Evolutionary conservation across 495 filamentous ascomycete genomes (phyloP).

Genomic region (Parachaetomium inaequale): DNA sequence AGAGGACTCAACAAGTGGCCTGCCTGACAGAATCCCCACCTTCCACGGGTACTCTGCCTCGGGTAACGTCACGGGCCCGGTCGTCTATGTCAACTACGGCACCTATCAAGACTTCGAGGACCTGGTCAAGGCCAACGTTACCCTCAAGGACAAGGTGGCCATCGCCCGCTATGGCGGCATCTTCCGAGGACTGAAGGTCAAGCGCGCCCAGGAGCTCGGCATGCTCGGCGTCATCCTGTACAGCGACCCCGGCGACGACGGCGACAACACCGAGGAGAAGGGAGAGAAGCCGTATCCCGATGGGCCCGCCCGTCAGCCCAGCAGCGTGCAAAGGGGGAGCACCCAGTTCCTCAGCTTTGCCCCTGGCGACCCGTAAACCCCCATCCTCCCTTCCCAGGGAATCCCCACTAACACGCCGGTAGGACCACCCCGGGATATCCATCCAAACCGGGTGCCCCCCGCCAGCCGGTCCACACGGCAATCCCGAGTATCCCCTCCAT

Average conservation of each 20-base stretch:
- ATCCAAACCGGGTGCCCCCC: slow-evolving; percentile 83
- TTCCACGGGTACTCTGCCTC: slow-evolving; percentile 94
- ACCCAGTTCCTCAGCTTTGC: slow-evolving; percentile 71
- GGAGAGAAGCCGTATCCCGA: slow-evolving; percentile 78
- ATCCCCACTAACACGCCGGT: slow-evolving; percentile 8
- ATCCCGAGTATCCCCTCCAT: slow-evolving; percentile 88
- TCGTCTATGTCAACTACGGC: slow-evolving; percentile 86
- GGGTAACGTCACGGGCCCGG: slow-evolving; percentile 79
- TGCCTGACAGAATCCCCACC: slow-evolving; percentile 74
- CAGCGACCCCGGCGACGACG: slow-evolving; percentile 87
- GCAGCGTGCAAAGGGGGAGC: slow-evolving; percentile 89
- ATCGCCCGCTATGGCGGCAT: slow-evolving; percentile 81
- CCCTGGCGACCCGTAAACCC: slow-evolving; percentile 58
- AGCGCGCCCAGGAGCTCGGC: slow-evolving; percentile 85
- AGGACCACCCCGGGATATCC: slow-evolving; percentile 89
- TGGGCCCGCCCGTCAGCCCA: slow-evolving; percentile 83
- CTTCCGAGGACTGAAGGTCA: slow-evolving; percentile 90
- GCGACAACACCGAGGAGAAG: slow-evolving; percentile 71
- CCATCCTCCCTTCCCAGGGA: not conserved
- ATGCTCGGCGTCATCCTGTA: slow-evolving; percentile 86
- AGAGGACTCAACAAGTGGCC: slow-evolving; percentile 72
- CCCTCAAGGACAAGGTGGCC: slow-evolving; percentile 78
- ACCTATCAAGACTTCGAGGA: slow-evolving; percentile 83
- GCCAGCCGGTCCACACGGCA: slow-evolving; percentile 60
- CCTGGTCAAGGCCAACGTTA: slow-evolving; percentile 69